Base-by-base conservation (phyloP, 768 basidiomycete genomes). In the Fomitopsis pulvina region DNA sequence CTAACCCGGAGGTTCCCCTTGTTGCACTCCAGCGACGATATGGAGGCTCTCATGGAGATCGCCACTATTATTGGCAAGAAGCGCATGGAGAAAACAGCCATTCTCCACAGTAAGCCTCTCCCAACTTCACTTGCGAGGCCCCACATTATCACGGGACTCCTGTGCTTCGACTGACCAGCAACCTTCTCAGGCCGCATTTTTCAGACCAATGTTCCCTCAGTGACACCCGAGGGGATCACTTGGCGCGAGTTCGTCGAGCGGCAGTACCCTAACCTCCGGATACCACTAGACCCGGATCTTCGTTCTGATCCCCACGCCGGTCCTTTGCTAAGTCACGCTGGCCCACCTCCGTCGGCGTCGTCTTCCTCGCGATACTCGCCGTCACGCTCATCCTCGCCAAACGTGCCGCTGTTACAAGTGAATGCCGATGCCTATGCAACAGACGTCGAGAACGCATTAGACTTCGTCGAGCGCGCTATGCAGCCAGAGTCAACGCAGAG, bases 1-100 rank as follows among this genome's bases (percentile, higher is more conserved):
- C 73, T 99, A 29, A 85, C 85, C 0, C 79, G 82, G 39, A 96
- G 95, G 57, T 99, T 97, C 61, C 96, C 96, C 1, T 68, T 97
- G 25, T 93, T 98, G 69, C 87, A 92, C 57, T 92, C 93, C 18
- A 87, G 79, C 59, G 92, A 98, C 60, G 96, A 99, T 62, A 78
- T 85, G 29, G 95, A 99, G 65, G 96, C 94, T 5, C 72, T 98
- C 18, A 88, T 97, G 85, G 96, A 99, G 68, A 85, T 97, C 47
- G 86, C 91, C 14, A 72, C 81, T 10, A 84, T 99, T 39, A 80
- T 96, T 53, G 96, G 96, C 7, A 78, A 79, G 54, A 77, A 74
- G 55, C 77, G 77, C 45, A 90, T 96, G 78, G 95, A 95, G 62
- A 83, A 78, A 60, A 77, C 82, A 30, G 95, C 94, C 0, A 79